Conservation (phyloP, 1,139 yeast genomes). For the Pichiaceae sp. region DNA sequence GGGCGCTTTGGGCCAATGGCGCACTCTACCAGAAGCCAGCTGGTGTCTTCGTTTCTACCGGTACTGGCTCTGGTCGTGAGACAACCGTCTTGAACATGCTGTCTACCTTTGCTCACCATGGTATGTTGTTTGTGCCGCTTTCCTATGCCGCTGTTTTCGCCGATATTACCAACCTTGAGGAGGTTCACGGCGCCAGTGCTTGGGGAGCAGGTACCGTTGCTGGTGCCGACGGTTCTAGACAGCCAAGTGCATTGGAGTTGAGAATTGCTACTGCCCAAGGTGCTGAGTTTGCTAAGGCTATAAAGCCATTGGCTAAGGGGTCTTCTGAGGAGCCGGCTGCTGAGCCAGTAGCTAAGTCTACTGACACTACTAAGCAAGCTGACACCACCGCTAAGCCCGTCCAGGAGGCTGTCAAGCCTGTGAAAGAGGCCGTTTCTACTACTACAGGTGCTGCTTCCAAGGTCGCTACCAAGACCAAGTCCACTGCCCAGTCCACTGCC, state of each 20-base stretch:
- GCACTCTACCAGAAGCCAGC: constrained; percentile 40
- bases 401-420: constrained; percentile 1
- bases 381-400: constrained; percentile 1
- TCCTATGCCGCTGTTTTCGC: constrained; percentile 34
- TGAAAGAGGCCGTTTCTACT: not conserved
- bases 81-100: constrained; percentile 31
- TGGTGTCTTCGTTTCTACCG: constrained; percentile 38
- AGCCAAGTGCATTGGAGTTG: constrained; percentile 32
- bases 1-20: constrained; percentile 45
- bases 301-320: constrained; percentile 12
- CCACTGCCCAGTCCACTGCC: constrained; percentile 5
- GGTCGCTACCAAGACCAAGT: not conserved
- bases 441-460: not conserved
- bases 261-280: constrained; percentile 36
- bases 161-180: constrained; percentile 28
- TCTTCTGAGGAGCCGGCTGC: constrained; percentile 3
- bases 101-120: constrained; percentile 39
- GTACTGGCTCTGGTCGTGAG: constrained; percentile 43
- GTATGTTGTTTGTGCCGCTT: constrained; percentile 41
- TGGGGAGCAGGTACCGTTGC: constrained; percentile 47
- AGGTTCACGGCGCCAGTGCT: constrained; percentile 39
- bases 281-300: constrained; percentile 30
- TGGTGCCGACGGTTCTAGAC: constrained; percentile 40
- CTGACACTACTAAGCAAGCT: constrained; percentile 1
- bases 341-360: constrained; percentile 1